These are phyloP conservation scores for Fusarium newnesense DNA, from an alignment of 2,329 filamentous ascomycete species.

Conservation along the genomic window DNA sequence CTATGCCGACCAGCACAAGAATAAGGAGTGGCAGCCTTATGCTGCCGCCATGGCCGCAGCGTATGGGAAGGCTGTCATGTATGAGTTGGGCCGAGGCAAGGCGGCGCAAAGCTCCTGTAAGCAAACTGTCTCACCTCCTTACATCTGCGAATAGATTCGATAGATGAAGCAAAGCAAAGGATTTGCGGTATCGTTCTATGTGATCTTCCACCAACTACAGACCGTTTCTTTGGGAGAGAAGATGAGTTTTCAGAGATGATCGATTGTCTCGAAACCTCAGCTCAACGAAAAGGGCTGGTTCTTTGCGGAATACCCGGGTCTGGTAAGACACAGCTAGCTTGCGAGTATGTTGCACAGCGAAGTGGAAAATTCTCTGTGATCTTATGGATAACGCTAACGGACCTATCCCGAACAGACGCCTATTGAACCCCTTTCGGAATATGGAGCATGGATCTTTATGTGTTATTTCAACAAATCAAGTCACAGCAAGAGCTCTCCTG, in stretches of 20 bases:
- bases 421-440: not conserved
- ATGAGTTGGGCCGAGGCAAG: not conserved
- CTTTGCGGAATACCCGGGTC: not conserved
- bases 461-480: not conserved
- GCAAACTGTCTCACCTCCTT: not conserved
- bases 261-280: too few relatives aligned
- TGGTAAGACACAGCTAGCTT: not conserved
- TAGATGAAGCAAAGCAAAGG: not conserved
- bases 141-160: not conserved
- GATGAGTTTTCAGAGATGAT: not conserved
- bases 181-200: not conserved
- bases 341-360: not conserved
- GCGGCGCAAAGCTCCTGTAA: not conserved
- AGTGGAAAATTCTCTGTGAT: not conserved
- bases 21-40: not conserved
- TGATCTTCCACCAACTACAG: not conserved
- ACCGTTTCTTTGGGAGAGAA: conserved; percentile 1
- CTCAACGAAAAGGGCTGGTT: too few relatives aligned
- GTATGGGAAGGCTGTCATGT: not conserved
- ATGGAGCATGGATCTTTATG: not conserved
- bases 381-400: not conserved
- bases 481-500: rapidly evolving
- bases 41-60: not conserved
- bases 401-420: rapidly evolving
- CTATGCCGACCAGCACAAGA: not conserved